phyloP scores from a whole-genome alignment of 805 yeast genomes.

The Jamesozyma rosinii region DNA sequence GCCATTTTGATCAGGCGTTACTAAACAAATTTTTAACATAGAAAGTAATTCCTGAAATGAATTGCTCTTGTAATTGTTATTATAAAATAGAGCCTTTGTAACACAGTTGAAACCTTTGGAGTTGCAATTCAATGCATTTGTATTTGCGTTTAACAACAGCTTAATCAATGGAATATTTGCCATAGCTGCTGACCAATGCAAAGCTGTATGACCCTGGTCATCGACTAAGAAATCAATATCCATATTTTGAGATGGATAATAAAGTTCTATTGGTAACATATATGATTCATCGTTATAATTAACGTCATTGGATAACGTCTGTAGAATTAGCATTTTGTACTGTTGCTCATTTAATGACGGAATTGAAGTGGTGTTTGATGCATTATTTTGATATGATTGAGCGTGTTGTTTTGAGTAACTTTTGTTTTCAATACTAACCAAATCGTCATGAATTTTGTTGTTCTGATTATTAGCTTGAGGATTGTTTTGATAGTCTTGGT shows the following conservation, averaged over 20 bases:
- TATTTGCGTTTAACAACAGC: slow-evolving; percentile 46
- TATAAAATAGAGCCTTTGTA: slow-evolving; percentile 60
- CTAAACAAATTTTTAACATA: slow-evolving; percentile 52
- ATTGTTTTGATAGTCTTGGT: neutral
- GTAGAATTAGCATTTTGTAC: slow-evolving; percentile 24
- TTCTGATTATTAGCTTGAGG: neutral
- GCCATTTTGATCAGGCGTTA: slow-evolving; percentile 64
- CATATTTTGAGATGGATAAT: slow-evolving; percentile 53
- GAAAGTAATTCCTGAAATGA: slow-evolving; percentile 53
- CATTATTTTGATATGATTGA: neutral
- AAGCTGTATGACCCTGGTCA: slow-evolving; percentile 70
- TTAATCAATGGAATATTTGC: slow-evolving; percentile 54
- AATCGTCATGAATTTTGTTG: neutral
- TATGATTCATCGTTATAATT: slow-evolving; percentile 22
- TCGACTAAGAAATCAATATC: slow-evolving; percentile 62
- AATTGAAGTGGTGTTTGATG: neutral
- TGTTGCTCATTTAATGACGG: slow-evolving; percentile 9
- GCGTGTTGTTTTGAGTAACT: neutral
- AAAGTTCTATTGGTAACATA: slow-evolving; percentile 32
- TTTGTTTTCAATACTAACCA: neutral
- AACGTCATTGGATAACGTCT: slow-evolving; percentile 26
- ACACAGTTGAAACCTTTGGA: slow-evolving; percentile 59
- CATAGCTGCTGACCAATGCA: slow-evolving; percentile 83
- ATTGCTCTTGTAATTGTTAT: slow-evolving; percentile 57
- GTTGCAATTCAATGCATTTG: slow-evolving; percentile 48